These are phyloP conservation scores for Gnaphalium uliginosum DNA, from an alignment of 129 eudicot species.

Conservation along the genomic window DNA sequence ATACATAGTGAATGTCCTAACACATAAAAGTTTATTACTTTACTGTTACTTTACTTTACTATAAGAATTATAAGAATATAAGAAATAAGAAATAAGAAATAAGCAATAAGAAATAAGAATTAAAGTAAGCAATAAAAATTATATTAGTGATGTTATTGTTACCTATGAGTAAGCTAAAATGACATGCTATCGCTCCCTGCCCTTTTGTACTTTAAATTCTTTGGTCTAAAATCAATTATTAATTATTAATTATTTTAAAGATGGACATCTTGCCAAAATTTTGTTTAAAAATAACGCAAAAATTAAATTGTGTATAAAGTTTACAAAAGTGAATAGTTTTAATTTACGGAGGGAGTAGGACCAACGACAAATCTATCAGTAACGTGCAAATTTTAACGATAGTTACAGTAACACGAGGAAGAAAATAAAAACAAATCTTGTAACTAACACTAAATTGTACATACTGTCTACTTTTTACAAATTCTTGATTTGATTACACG, in stretches of 20 bases:
- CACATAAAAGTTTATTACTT: too few species aligned
- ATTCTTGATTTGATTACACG: too few species aligned
- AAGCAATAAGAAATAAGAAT: too few species aligned
- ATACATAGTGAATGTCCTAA: too few species aligned
- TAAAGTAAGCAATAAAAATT: background rate
- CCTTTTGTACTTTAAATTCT: slow-evolving; percentile 16
- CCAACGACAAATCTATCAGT: slow-evolving; percentile 5
- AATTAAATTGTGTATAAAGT: background rate
- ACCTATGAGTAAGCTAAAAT: slow-evolving; percentile 21
- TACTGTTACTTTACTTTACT: too few species aligned
- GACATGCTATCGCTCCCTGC: slow-evolving; percentile 16
- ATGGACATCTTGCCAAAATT: slow-evolving; percentile 17
- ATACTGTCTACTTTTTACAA: too few species aligned
- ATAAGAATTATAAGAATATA: too few species aligned
- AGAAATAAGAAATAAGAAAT: too few species aligned
- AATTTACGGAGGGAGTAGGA: slow-evolving; percentile 24
- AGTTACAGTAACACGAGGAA: background rate
- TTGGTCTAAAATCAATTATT: background rate
- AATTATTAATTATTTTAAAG: slow-evolving; percentile 10
- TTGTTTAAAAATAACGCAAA: background rate
- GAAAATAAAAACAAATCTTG: background rate
- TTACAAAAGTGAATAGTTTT: background rate
- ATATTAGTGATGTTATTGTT: slow-evolving; percentile 19
- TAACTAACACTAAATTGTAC: too few species aligned
- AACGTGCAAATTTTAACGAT: background rate